Percentiles rank a stretch among this genome's conserved stretches.
These are phyloP conservation scores for Sporormia fimetaria DNA, from an alignment of 495 filamentous ascomycete species.

Conservation along the genomic window DNA sequence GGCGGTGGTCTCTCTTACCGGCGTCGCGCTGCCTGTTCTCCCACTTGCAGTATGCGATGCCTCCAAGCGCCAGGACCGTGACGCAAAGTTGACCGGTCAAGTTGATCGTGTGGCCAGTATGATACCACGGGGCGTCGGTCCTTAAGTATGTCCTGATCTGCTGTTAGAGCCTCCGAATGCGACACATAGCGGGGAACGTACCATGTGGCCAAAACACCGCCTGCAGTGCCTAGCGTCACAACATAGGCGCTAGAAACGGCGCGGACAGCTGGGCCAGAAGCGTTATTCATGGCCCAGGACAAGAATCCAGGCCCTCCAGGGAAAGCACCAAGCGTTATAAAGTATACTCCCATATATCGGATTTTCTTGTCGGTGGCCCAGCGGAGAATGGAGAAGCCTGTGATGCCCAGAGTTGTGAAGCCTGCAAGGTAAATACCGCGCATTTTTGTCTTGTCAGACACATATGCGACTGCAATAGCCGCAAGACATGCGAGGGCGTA, in stretches of 20 bases:
- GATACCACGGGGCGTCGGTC: constrained; percentile 40
- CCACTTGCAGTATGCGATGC: constrained; percentile 41
- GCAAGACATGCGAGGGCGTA: constrained; percentile 72
- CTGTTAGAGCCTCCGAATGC: constrained; percentile 5
- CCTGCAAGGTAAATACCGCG: constrained; percentile 62
- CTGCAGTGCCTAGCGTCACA: constrained; percentile 44
- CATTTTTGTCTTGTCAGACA: constrained; percentile 57
- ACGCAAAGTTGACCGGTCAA: constrained; percentile 38
- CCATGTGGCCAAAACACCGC: constrained; percentile 47
- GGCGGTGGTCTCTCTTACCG: constrained; percentile 41
- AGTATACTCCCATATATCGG: constrained; percentile 64
- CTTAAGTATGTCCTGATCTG: constrained; percentile 39
- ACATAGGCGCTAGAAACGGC: constrained; percentile 45
- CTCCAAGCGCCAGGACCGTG: constrained; percentile 36
- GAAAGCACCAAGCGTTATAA: constrained; percentile 48
- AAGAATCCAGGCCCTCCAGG: constrained; percentile 42
- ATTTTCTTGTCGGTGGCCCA: constrained; percentile 44
- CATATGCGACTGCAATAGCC: constrained; percentile 57
- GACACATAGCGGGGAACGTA: constrained; percentile 1
- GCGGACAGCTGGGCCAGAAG: constrained; percentile 44
- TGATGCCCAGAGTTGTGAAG: constrained; percentile 48
- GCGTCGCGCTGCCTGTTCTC: constrained; percentile 42
- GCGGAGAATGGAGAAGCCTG: constrained; percentile 63
- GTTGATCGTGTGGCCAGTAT: constrained; percentile 49
- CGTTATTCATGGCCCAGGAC: constrained; percentile 47